Evolutionary conservation across 2,329 filamentous ascomycete genomes (phyloP), one percentile per base, ranked within the genome.

Genomic region (Colletotrichum horii): DNA sequence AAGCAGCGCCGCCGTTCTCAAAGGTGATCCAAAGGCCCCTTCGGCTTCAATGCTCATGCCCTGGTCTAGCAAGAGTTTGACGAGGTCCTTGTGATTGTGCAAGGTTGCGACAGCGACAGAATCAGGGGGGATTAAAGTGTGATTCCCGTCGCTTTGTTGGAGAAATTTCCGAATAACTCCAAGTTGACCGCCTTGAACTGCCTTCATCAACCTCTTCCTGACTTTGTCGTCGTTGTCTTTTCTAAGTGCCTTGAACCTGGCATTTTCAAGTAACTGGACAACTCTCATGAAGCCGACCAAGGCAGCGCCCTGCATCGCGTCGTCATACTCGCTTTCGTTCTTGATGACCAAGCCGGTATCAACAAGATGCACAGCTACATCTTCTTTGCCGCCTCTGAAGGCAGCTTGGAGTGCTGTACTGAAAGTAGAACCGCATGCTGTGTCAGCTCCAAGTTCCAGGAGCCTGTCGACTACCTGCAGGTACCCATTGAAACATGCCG

Each of bases 331-430:
- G 2, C 8, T 3, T 26, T 26, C 52, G 30, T 6, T 62, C 4
- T 16, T n/a, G n/a, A 48, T 36, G 7, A 9, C 4, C 8, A 22
- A 4, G 4, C 15, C n/a, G 2, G 0, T 2, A 19, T 28, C 28
- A 3, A 70, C 8, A 19, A 36, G 28, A 11, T 15, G 8, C 4
- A 64, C 14, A 4, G 28, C 58, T 9, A 70, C n/a, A 11, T 24
- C 38, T 55, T 70, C 34, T n/a, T 11, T 8, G 3, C 58, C 12
- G 3, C 58, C 58, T 19, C 28, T 9, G 8, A 15, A 28, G 48
- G 68, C 68, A 64, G 68, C 58, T 11, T 70, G 15, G 2, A 64
- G 7, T 22, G 28, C 38, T 1, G 3, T 36, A 0, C 55, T 36
- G 38, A 28, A 64, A 0, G 5, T 22, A 2, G 68, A 36, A 4